These are phyloP conservation scores for Fraxinus americana DNA, from an alignment of 257 asterid genomes.

Conservation along the genomic window DNA sequence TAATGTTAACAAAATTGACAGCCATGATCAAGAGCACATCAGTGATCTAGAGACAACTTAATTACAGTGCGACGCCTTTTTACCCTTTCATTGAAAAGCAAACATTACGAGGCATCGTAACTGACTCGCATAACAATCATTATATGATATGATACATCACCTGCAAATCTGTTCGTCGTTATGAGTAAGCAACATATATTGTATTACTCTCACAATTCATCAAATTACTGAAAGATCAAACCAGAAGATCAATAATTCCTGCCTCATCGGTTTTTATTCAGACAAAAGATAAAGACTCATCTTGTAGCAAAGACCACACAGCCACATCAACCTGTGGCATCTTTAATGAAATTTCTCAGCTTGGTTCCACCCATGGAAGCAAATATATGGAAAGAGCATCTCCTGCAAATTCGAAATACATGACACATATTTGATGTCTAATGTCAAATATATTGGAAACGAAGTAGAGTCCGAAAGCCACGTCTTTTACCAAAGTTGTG, in stretches of 20 bases:
- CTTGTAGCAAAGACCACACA: conserved; percentile 15
- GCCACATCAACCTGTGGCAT: conserved; percentile 23
- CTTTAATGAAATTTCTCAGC: conserved; percentile 25
- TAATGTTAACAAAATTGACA: too few species aligned
- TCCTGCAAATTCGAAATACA: conserved; percentile 37
- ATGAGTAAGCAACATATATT: background rate
- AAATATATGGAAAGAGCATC: conserved; percentile 26
- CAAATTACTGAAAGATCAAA: conserved; percentile 31
- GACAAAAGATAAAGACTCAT: conserved; percentile 13
- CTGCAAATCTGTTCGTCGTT: background rate
- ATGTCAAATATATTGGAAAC: background rate
- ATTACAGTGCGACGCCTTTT: background rate
- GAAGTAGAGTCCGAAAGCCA: background rate
- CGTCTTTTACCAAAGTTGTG: background rate
- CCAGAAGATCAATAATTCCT: conserved; percentile 21
- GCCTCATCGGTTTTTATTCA: conserved; percentile 25
- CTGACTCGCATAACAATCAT: too few species aligned
- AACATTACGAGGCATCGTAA: background rate
- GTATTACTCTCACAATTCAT: conserved; percentile 22
- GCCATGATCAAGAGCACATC: background rate
- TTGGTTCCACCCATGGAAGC: conserved; percentile 26
- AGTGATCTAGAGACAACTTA: background rate
- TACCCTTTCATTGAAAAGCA: background rate
- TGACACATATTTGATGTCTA: conserved; percentile 11
- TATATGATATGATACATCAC: background rate